Base-by-base conservation (phyloP, 768 basidiomycete genomes). In the Termitomyces sp. region DNA sequence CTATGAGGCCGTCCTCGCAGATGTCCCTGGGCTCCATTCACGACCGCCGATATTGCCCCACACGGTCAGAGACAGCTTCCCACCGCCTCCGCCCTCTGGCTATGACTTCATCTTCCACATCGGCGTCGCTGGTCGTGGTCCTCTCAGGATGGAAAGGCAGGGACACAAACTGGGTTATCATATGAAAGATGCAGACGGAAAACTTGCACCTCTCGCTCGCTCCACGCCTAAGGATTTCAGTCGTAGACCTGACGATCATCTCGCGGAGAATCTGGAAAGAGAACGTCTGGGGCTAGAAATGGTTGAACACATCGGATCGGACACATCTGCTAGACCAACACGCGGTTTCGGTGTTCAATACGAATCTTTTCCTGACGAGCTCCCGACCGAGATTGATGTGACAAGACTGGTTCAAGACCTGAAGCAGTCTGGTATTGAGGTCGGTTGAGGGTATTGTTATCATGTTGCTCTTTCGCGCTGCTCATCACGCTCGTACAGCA, bases 81-180 rank as follows among this genome's bases (percentile, higher is more conserved):
- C 79, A 31, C 63, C 79, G 31, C 72, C 81, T 1, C 81, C 82
- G 29, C 69, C 72, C 20, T 74, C 73, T 55, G 86, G 85, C 12
- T 89, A 85, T 66, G 88, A 89, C 68, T 83, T 90, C 66, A 81
- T 89, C 57, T 82, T 89, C 66, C 88, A 90, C 66, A 78, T 90
- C 34, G 88, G 88, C 4, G 84, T 87, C 20, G 87, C 86, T 5
- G 83, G 84, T 15, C 79, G 85, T 12, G 88, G 88, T 0, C 80
- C 83, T 0, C 67, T 89, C 57, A 77, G 85, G 25, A 80, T 90
- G 78, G 88, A 90, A 70, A 78, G 82, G 63, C 68, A 81, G n/a
- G 81, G 82, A 0, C 88, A 90, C 70, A 88, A 88, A 68, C 74
- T 83, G 20, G 86, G 87, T 7, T 90, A 89, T 69, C 77, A 82